phyloP scores from a whole-genome alignment of 305 asterid species.

The Stenogyne calaminthoides region DNA sequence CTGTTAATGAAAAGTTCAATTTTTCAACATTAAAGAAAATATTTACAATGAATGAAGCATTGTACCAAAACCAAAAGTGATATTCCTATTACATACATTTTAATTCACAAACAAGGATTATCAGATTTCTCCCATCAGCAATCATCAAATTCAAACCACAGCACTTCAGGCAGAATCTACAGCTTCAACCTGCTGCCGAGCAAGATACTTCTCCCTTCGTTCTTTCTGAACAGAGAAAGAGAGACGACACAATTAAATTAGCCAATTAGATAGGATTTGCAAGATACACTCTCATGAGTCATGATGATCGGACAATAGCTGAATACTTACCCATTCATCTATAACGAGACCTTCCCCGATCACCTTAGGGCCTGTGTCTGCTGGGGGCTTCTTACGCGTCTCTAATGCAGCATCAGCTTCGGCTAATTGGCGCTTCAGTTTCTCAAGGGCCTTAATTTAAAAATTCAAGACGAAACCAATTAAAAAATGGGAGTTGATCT shows the following conservation, averaged over 20 bases:
- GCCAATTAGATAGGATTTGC: not conserved
- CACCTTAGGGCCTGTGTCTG: conserved; percentile 50
- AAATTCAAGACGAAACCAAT: not conserved
- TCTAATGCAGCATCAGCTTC: conserved; percentile 68
- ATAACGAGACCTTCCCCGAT: conserved; percentile 73
- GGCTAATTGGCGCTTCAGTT: conserved; percentile 62
- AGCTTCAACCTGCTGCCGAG: conserved; percentile 67
- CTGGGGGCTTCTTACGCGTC: conserved; percentile 61
- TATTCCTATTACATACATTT: conserved; percentile 28
- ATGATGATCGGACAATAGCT: not conserved
- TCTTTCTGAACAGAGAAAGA: conserved; percentile 47
- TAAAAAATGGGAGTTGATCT: not conserved
- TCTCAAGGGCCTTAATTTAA: conserved; percentile 55
- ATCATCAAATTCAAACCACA: conserved; percentile 20
- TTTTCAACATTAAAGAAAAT: conserved; percentile 1
- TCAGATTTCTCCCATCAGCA: not conserved
- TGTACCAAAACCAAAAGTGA: not conserved
- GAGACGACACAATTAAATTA: not conserved
- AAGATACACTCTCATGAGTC: not conserved
- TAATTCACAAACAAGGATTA: conserved; percentile 22
- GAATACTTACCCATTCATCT: conserved; percentile 65
- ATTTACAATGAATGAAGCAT: conserved; percentile 25
- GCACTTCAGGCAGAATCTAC: conserved; percentile 50
- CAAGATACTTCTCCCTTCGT: conserved; percentile 74
- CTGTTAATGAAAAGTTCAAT: conserved; percentile 12